Evolutionary conservation across 75 land plant species (phyloP).

Genomic region (Selaginella tamariscina): DNA sequence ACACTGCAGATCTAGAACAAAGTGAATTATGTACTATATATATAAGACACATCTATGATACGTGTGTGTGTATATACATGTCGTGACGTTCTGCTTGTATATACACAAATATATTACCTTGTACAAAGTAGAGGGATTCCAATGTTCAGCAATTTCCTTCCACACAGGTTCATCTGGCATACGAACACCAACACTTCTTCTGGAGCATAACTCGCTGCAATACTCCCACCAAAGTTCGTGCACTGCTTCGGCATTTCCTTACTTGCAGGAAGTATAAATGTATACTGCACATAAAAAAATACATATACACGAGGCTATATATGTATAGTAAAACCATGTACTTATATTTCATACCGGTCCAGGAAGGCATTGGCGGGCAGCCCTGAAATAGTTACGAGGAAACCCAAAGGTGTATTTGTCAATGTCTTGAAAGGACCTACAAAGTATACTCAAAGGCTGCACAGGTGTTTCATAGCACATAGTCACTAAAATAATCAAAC

Average conservation of each 20-base stretch:
- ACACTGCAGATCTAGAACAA: slow-evolving; percentile 37
- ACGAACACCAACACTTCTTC: slow-evolving; percentile 82
- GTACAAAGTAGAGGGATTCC: slow-evolving; percentile 69
- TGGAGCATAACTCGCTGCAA: slow-evolving; percentile 45
- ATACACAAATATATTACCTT: slow-evolving; percentile 34
- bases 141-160: slow-evolving; percentile 52
- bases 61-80: too few relatives aligned
- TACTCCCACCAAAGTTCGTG: slow-evolving; percentile 44
- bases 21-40: too few relatives aligned
- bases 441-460: slow-evolving; percentile 95
- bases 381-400: slow-evolving; percentile 75
- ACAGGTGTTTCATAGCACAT: too few relatives aligned
- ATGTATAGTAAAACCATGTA: too few relatives aligned
- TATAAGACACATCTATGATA: too few relatives aligned
- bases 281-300: slow-evolving; percentile 43
- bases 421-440: slow-evolving; percentile 66
- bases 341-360: slow-evolving; percentile 65
- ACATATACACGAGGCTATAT: too few relatives aligned
- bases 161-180: slow-evolving; percentile 86
- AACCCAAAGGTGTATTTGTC: slow-evolving; percentile 82
- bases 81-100: too few relatives aligned
- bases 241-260: slow-evolving; percentile 88
- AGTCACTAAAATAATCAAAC: too few relatives aligned
- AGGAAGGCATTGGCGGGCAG: slow-evolving; percentile 83
- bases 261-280: slow-evolving; percentile 79